Evolutionary conservation across 257 asterid genomes (phyloP).

Genomic region (Solanum peruvianum): DNA sequence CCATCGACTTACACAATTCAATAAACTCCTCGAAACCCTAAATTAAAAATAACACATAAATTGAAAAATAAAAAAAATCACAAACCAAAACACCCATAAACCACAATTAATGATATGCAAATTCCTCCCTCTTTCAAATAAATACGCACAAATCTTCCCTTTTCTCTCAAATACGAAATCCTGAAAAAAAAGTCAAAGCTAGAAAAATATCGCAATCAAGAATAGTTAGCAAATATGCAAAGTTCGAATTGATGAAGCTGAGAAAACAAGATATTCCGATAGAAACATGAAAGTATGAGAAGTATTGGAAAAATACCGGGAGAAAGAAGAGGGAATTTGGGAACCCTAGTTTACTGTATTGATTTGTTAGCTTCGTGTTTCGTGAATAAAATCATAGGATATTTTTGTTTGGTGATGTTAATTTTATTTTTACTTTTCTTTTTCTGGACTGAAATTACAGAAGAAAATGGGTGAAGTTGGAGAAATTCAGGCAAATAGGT

Average conservation of each 20-base stretch:
- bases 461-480: background rate
- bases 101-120: background rate
- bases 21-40: conserved; percentile 10
- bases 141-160: background rate
- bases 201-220: background rate
- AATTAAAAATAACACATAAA: background rate
- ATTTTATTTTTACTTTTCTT: background rate
- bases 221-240: background rate
- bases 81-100: background rate
- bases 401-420: background rate
- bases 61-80: conserved; percentile 1
- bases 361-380: background rate
- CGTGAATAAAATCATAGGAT: background rate
- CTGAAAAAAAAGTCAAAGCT: background rate
- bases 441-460: background rate
- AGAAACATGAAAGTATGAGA: background rate
- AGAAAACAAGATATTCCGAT: background rate
- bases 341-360: background rate
- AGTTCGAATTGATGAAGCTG: background rate
- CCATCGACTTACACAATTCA: conserved; percentile 40
- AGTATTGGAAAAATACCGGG: background rate
- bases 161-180: conserved; percentile 11
- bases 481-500: background rate
- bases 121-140: background rate
- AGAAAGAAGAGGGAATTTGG: background rate